Evolutionary conservation across 1,284 basidiomycete species (phyloP).

Genomic region (Xerocomus minutiporus): DNA sequence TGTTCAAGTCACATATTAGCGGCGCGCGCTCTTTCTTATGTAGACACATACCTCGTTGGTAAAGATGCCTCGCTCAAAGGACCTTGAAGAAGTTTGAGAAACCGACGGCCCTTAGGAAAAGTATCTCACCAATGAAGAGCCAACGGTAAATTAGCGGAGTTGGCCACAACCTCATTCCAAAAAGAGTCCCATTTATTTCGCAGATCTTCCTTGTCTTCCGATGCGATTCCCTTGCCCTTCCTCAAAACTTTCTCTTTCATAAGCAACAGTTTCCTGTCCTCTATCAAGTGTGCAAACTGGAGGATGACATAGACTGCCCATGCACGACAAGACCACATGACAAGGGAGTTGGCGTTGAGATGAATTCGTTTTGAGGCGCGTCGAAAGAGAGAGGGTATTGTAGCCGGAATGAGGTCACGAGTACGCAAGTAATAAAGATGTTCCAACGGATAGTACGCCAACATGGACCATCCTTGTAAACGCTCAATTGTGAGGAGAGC

Average conservation of each 20-base stretch:
- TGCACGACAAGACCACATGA: conserved; percentile 69
- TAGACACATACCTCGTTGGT: conserved; percentile 50
- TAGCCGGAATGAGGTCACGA: conserved; percentile 58
- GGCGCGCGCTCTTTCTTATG: neutral
- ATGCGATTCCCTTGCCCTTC: conserved; percentile 50
- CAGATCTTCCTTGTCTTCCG: conserved; percentile 54
- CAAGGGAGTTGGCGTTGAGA: conserved; percentile 46
- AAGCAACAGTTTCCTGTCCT: conserved; percentile 58
- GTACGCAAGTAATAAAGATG: conserved; percentile 69
- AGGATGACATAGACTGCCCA: conserved; percentile 74
- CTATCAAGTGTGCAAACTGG: conserved; percentile 65
- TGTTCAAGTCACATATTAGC: conserved; percentile 26
- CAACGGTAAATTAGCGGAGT: conserved; percentile 72
- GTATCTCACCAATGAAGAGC: conserved; percentile 76
- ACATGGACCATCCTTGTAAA: conserved; percentile 80
- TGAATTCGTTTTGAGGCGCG: conserved; percentile 39
- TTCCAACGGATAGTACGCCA: conserved; percentile 78
- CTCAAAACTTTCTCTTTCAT: conserved; percentile 51
- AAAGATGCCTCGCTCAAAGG: conserved; percentile 61
- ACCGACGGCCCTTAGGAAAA: neutral
- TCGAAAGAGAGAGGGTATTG: conserved; percentile 43
- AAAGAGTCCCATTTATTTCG: conserved; percentile 61
- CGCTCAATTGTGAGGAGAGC: conserved; percentile 71
- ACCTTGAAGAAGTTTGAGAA: conserved; percentile 43
- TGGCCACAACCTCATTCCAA: conserved; percentile 70